Evolutionary conservation across 2,329 filamentous ascomycete species (phyloP), one percentile per base, ranked within the genome.

Genomic region (Nigrospora sphaerica): DNA sequence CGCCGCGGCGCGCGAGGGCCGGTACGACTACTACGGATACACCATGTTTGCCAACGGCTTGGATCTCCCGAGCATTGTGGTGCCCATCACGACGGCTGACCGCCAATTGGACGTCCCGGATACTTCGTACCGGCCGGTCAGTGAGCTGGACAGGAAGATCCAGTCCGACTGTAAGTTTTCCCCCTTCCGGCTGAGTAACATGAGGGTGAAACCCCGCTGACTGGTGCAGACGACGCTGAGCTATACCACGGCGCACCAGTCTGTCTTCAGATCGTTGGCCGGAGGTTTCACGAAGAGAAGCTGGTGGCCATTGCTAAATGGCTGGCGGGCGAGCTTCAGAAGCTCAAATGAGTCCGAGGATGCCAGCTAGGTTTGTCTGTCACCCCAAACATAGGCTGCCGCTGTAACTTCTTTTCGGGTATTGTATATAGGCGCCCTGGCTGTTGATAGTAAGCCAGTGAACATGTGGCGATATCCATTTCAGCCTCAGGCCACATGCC

Each of bases 71-170:
- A 68, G 62, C 39, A 66, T 69, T 12, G 68, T 69, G 1, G 62
- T 74, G 6, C 72, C 72, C 0, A 67, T 74, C 3, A 70, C 67
- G 0, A 65, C 62, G 43, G 68, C 67, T 1, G 66, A 72, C 47
- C 65, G 68, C 52, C 48, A 49, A 3, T 36, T 69, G 0, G 70
- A 73, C 47, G 35, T 46, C 16, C 9, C 34, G 6, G 47, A 54
- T 18, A 46, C 57, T 13, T 35, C 34, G 1, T 58, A 47, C 37
- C 36, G 43, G 23, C 57, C 58, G 3, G 17, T 57, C 34, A 55
- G 44, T 1, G 46, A 58, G 2, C 38, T 54, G 10, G 58, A 62
- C 35, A 39, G 32, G 12, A 31, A 36, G 3, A 54, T 59, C 10
- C 54, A 57, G 35, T 46, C 47, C 5, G 56, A 59, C 7, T 62